Base-by-base conservation (phyloP, 805 yeast species). In the Saccharomyces eubayanus region DNA sequence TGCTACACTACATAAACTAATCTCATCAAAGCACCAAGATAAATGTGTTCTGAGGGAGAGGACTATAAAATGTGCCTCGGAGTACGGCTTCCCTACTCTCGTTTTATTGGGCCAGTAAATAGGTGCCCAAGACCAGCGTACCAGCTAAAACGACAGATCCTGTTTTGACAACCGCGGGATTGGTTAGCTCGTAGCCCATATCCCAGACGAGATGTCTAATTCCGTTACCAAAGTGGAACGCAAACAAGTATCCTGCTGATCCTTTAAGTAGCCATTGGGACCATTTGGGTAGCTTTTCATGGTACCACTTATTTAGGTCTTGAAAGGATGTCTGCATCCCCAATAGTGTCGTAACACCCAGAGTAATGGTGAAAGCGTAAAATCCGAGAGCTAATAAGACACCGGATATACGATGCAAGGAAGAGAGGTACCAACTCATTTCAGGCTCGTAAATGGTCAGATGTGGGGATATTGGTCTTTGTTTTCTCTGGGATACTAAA, bases 201-300 rank as follows among this genome's bases (percentile, higher is more conserved):
- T 94, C 99, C 99, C 99, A 94, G 53, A 88, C 67, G 72, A 92
- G 75, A 72, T 94, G 99, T 80, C 99, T 89, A 59, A 92, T 56
- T 64, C 98, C 97, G 70, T 91, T 90, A 69, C 77, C 81, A 49
- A 80, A 65, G 73, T 94, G 99, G 85, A 81, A 91, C 31, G 87
- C 86, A 72, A 94, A 89, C 60, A 97, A 92, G 75, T 81, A 81
- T 8, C 94, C 82, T 66, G 85, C 81, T 43, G 81, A 66, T 50
- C 85, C 83, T 77, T 94, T 94, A 55, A 82, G 74, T 24, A 77
- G 74, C 55, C 80, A 61, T 73, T 90, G 87, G 45, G 79, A 74
- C 53, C 76, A 77, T 20, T 80, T 67, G 46, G 96, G 95, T 58
- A 87, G 75, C 21, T 83, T 77, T 45, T 85, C 83, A 51, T 77